Percentiles rank a stretch among this genome's conserved stretches.
phyloP scores from a whole-genome alignment of 805 yeast genomes.

The Lipomyces kockii region DNA sequence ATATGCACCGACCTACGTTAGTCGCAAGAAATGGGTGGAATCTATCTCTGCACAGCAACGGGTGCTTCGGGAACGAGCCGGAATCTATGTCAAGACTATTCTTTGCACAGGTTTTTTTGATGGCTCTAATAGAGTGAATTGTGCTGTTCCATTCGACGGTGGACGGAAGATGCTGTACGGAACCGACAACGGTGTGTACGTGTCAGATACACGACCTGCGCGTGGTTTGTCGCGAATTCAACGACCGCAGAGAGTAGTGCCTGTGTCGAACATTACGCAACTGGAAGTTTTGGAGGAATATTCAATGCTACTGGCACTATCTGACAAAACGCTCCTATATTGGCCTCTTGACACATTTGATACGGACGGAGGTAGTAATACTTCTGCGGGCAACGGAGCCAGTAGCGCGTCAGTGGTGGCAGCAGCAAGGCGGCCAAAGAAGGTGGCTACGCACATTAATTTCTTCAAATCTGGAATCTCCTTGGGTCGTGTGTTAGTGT shows the following conservation, averaged over 20 bases:
- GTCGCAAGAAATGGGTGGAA: constrained; percentile 79
- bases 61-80: constrained; percentile 69
- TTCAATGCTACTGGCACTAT: constrained; percentile 75
- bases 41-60: constrained; percentile 80
- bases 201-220: constrained; percentile 69
- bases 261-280: constrained; percentile 79
- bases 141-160: constrained; percentile 93
- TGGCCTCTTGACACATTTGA: constrained; percentile 72
- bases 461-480: constrained; percentile 94
- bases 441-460: constrained; percentile 82
- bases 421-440: constrained; percentile 65
- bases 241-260: constrained; percentile 71
- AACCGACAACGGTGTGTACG: constrained; percentile 87
- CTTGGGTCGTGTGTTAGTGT: constrained; percentile 82
- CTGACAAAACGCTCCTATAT: constrained; percentile 80
- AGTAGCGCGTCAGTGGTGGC: constrained; percentile 47
- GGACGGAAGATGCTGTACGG: constrained; percentile 90
- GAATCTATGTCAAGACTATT: constrained; percentile 77
- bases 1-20: constrained; percentile 51
- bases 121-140: constrained; percentile 75
- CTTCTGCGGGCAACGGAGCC: constrained; percentile 36
- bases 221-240: constrained; percentile 44
- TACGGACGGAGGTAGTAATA: constrained; percentile 27
- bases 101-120: constrained; percentile 77
- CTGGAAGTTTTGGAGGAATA: constrained; percentile 91